Base-by-base conservation (phyloP, 2,329 filamentous ascomycete genomes). In the Alternaria metachromatica region DNA sequence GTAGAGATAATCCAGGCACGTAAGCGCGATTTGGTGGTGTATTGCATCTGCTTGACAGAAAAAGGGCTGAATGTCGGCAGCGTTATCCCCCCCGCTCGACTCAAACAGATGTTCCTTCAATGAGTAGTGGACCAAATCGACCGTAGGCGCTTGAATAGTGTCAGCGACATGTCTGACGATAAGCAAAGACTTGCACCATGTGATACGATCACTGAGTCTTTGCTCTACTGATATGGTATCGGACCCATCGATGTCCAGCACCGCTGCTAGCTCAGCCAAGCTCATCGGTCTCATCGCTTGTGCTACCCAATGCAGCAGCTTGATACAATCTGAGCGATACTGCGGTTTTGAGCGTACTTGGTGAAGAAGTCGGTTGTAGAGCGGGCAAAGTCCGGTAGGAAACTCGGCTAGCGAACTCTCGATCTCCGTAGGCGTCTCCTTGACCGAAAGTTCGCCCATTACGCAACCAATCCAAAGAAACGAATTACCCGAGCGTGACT, bases 161-260 rank as follows among this genome's bases (percentile, higher is more conserved):
- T 37, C 30, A 4, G 30, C 0, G 7, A 0, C 0, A 4, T 33
- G 1, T 37, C 30, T 37, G 30, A 37, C 5, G 13, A 37, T 15
- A 4, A 37, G 30, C 30, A 37, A 9, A 37, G 30, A 37, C 30
- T 2, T 37, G 0, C 30, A 37, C 30, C 30, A 37, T 37, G 30
- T 37, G 6, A 37, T 37, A 37, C 30, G 30, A 37, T 37, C 30
- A 37, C 6, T 37, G 30, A 37, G 30, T 9, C 30, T 37, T 1
- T 37, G 30, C 30, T 37, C 30, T 0, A 37, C 13, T 37, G 30
- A 37, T 37, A 37, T 37, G 4, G 30, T 37, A 0, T 37, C 30
- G 0, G 30, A 37, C 30, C 30, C 30, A 15, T 2, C 1, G 13
- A 37, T 37, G 1, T 8, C 7, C 30, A 37, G 2, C 30, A 37